phyloP scores from a whole-genome alignment of 2,329 filamentous ascomycete species.

The Fusarium sp. region DNA sequence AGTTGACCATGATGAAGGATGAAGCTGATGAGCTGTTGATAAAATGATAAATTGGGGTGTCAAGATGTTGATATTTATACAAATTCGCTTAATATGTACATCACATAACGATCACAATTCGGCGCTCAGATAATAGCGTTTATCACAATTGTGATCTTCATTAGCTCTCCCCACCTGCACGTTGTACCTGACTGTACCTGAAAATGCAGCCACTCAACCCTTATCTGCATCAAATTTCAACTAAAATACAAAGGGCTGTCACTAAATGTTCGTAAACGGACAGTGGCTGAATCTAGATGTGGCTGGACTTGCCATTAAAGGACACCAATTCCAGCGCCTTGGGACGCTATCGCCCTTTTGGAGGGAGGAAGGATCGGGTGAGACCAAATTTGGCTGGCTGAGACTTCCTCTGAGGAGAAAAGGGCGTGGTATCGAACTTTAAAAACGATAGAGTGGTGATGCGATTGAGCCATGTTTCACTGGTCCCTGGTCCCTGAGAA shows the following conservation, averaged over 20 bases:
- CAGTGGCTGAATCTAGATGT: not conserved
- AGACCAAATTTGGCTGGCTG: not conserved
- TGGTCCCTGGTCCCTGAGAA: not conserved
- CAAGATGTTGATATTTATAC: not conserved
- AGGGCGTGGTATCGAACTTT: not conserved
- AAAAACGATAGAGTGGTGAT: not conserved
- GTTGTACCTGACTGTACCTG: not conserved
- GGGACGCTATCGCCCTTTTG: not conserved
- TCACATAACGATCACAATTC: not conserved
- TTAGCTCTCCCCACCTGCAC: not conserved
- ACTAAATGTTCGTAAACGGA: not conserved
- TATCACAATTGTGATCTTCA: constrained; percentile 13
- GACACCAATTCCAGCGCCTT: not conserved
- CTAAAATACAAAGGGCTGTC: not conserved
- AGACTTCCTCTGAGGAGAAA: not conserved
- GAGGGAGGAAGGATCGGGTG: not conserved
- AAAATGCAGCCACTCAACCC: not conserved
- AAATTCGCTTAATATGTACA: not conserved
- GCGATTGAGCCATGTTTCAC: not conserved
- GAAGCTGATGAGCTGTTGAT: not conserved
- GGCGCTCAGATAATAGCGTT: not conserved
- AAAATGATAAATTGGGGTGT: not conserved
- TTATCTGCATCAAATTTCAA: not conserved
- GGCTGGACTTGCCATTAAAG: not conserved
- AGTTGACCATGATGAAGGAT: constrained; percentile 9